Conservation (phyloP, 2,329 filamentous ascomycete genomes). For the Colletotrichum neosansevieriae region DNA sequence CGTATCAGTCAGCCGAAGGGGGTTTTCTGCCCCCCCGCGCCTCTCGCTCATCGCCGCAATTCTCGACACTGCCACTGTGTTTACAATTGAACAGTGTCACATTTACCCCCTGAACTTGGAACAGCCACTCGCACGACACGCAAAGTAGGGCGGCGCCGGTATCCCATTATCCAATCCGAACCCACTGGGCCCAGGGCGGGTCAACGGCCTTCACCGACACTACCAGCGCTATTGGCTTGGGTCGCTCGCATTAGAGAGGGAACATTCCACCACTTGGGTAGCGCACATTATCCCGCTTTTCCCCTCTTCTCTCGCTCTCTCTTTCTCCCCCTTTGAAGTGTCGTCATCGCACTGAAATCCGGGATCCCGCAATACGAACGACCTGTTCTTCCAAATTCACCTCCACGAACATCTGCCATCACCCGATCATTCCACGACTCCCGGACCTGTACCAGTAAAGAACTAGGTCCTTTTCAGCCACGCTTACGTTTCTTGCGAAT, state of each 20-base stretch:
- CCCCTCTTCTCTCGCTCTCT: conserved; percentile 30
- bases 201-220: conserved; percentile 40
- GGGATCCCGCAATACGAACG: conserved; percentile 28
- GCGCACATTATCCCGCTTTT: conserved; percentile 29
- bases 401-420: conserved; percentile 28
- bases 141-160: conserved; percentile 27
- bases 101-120: conserved; percentile 19
- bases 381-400: conserved; percentile 17
- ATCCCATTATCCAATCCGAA: conserved; percentile 35
- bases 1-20: conserved; percentile 19
- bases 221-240: conserved; percentile 32
- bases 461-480: background rate
- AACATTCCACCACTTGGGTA: conserved; percentile 25
- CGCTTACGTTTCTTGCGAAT: conserved; percentile 1
- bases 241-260: conserved; percentile 20
- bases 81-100: conserved; percentile 21
- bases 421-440: conserved; percentile 29
- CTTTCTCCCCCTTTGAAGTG: conserved; percentile 26
- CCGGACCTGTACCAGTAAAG: background rate
- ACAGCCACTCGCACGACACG: conserved; percentile 32
- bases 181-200: conserved; percentile 31
- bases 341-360: conserved; percentile 38
- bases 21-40: background rate
- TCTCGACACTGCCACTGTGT: conserved; percentile 21
- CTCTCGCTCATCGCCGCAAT: conserved; percentile 6